Base-by-base conservation (phyloP, 192 early-diverging fungal genomes). In the Podila clonocystis region DNA sequence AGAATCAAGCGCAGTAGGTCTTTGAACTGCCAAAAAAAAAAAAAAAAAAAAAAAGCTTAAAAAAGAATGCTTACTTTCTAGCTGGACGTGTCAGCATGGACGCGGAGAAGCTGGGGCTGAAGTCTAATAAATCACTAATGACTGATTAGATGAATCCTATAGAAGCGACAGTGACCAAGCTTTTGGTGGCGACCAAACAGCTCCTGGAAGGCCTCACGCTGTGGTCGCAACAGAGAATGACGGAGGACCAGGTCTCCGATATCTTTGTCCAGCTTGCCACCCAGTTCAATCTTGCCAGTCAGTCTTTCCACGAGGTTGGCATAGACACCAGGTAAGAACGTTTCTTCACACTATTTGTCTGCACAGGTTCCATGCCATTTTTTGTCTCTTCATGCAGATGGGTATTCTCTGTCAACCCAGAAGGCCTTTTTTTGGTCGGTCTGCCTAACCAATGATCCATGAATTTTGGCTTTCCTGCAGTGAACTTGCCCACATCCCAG, bases 101-200 rank as follows among this genome's bases (percentile, higher is more conserved):
- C 41, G 13, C 4, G 41, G 41, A 15, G 41, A 45, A 45, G 41
- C 41, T 45, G 41, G 17, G 17, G 11, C 1, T 13, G 11, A 41
- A 13, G 38, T 13, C 11, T 41, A 17, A 17, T 45, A 15, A 45
- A 45, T 15, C 3, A 45, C 15, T 15, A 17, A 45, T 45, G 41
- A 15, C 41, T 17, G 52, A 24, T 55, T 70, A 89, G 85, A 82
- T 80, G 73, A 83, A 70, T 64, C 74, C 73, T 5, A 85, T 89
- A 17, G 85, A 89, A 31, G 77, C 78, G 9, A 83, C 82, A 34
- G 85, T 89, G 17, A 87, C 87, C 19, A 73, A 82, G 63, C 69
- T 89, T 6, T 36, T 89, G 48, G 48, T 84, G 29, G 82, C 84
- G 9, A 89, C 87, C 15, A 89, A 87, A 64, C 78, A 79, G 33